Base-by-base conservation (phyloP, 805 yeast genomes). In the Clavispora asparagi region DNA sequence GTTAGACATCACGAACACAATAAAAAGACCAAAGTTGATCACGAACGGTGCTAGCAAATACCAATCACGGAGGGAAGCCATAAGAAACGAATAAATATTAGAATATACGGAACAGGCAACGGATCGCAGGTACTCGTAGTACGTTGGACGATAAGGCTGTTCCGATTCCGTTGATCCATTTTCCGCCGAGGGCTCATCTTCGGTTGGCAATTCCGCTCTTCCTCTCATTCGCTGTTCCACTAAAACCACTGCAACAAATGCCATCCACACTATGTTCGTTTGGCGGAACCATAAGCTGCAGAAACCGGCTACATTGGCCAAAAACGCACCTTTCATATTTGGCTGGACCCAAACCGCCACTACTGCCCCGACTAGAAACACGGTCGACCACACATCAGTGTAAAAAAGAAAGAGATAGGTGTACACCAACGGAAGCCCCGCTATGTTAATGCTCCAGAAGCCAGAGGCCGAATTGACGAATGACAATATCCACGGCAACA, bases 301-400 rank as follows among this genome's bases (percentile, higher is more conserved):
- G 6, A 81, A 73, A 0, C 87, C 87, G 25, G 83, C 53, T 6
- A 77, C 2, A 0, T 85, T 84, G 47, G 89, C 73, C 1, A 71
- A 29, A 7, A 49, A 43, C 8, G 71, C 52, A 17, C 65, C 62
- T 3, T 49, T 38, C 7, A 51, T 23, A 17, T 47, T 47, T 17
- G 62, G 64, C 43, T 43, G 48, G 7, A 42, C 51, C 14, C 78
- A 57, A 3, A 72, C 82, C 31, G 76, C 57, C 6, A 81, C 71
- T 30, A 82, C 69, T 2, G 85, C 74, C 2, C 73, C 70, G 11
- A 87, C 49, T 7, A 91, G 76, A 27, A 87, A 67, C 1, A 87
- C 75, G 0, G 94, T 78, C 0, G 97, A 79, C 98, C 97, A 91
- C 1, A 90, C 84, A 60, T 94, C 99, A 0, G 99, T 94, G 65